Evolutionary conservation across 2,329 filamentous ascomycete genomes (phyloP), one percentile per base, ranked within the genome.

Genomic region (Akanthomyces dipterigenus): DNA sequence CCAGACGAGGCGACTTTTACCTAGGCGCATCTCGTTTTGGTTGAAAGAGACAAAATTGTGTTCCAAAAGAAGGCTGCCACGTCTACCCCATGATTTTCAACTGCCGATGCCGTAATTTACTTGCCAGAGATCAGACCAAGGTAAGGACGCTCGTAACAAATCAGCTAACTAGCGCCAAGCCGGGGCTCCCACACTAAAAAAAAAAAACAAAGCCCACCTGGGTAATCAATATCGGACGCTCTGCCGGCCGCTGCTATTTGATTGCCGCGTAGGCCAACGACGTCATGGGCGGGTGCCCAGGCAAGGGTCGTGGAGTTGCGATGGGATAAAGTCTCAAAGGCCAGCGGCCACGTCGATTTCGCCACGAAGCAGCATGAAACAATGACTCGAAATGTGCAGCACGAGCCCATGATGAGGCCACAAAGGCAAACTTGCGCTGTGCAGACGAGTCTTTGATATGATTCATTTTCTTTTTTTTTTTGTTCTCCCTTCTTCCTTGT

Each of bases 261-360:
- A n/a, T 14, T 46, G 58, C 58, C 58, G 58, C 58, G 49, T 60
- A 40, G 38, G 40, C 49, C 11, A 5, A 22, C 49, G 49, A 60
- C 58, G 58, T 60, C 58, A 55, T 58, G 9, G n/a, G 45, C 31
- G 20, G 34, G 20, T 43, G 22, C 22, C 31, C 28, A 18, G 34
- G 7, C 20, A 38, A n/a, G 54, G 24, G 45, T 38, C 45, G 22
- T 22, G 12, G 11, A 11, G 31, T n/a, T n/a, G n/a, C n/a, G n/a
- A n/a, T n/a, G n/a, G n/a, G n/a, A n/a, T 8, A 34, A 34, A 11
- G 31, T 9, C 8, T 34, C 31, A 34, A 34, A 34, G 31, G 2
- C 31, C 4, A 12, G 16, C 5, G 26, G n/a, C 38, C 34, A 24
- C 40, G 42, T 20, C 20, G 1, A 36, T 22, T 56, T 55, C 24